These are phyloP conservation scores for Ustilago xerochloae DNA, from an alignment of 1,284 basidiomycete genomes.

Conservation along the genomic window DNA sequence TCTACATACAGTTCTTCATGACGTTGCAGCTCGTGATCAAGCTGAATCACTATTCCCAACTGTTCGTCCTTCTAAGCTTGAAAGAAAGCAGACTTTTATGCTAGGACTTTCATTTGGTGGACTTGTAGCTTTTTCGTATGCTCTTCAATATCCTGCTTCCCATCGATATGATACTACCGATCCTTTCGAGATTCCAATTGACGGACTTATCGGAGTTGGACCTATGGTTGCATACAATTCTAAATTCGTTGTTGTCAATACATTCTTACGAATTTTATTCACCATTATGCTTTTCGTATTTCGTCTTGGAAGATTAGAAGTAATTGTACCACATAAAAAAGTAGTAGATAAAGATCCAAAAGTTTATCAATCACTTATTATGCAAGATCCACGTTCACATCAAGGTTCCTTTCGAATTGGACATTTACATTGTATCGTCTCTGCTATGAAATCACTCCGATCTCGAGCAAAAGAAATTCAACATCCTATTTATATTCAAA, in stretches of 20 bases:
- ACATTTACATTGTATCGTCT: constrained; percentile 53
- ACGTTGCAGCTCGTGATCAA: constrained; percentile 59
- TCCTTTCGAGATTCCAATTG: constrained; percentile 57
- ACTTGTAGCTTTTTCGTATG: constrained; percentile 59
- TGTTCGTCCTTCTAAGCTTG: constrained; percentile 35
- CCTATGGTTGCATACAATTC: constrained; percentile 60
- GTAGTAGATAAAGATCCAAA: constrained; percentile 65
- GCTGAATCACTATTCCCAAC: constrained; percentile 19
- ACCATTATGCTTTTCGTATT: constrained; percentile 18
- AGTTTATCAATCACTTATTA: constrained; percentile 63
- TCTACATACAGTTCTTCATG: constrained; percentile 58
- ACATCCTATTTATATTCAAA: constrained; percentile 61
- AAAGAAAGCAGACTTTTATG: constrained; percentile 61
- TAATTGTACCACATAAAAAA: constrained; percentile 64
- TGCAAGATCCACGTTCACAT: constrained; percentile 61
- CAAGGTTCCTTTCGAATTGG: constrained; percentile 63
- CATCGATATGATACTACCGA: constrained; percentile 48
- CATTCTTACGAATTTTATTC: constrained; percentile 20
- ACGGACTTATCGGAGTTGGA: constrained; percentile 61
- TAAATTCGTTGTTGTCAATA: constrained; percentile 35
- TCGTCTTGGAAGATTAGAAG: constrained; percentile 46
- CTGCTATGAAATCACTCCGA: constrained; percentile 47
- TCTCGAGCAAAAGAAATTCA: constrained; percentile 33
- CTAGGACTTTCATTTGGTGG: constrained; percentile 65
- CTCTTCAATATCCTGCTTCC: constrained; percentile 58